phyloP scores from a whole-genome alignment of 176 grass and related monocot genomes.

The Otatea glauca region DNA sequence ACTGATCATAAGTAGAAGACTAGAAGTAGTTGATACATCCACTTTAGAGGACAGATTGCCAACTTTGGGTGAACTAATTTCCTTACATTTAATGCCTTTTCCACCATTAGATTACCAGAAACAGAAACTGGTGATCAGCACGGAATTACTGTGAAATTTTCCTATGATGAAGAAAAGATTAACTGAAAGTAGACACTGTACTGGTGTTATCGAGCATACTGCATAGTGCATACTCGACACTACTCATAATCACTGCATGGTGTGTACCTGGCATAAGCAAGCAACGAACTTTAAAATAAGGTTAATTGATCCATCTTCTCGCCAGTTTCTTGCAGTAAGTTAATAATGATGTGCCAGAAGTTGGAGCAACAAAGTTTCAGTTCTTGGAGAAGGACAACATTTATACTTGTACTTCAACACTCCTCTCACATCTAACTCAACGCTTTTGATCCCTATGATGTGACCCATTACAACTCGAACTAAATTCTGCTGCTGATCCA shows the following conservation, averaged over 20 bases:
- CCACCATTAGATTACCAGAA: neutral
- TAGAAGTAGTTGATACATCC: neutral
- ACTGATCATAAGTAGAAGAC: conserved; percentile 1
- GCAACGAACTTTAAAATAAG: conserved; percentile 16
- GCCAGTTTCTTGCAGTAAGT: neutral
- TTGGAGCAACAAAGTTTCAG: neutral
- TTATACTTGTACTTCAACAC: neutral
- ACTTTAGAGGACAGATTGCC: neutral
- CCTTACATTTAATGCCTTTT: conserved; percentile 33
- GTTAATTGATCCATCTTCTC: neutral
- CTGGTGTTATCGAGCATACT: neutral
- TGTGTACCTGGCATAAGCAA: neutral
- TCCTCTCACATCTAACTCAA: neutral
- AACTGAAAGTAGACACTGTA: neutral
- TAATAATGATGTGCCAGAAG: neutral
- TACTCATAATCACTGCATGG: neutral
- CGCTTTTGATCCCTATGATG: conserved; percentile 11
- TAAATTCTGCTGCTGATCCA: conserved; percentile 17
- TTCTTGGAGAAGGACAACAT: conserved; percentile 8
- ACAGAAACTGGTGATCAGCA: neutral
- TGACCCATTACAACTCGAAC: neutral
- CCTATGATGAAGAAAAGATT: neutral
- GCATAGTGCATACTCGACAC: neutral
- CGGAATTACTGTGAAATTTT: neutral
- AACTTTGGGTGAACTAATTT: conserved; percentile 25